Base-by-base conservation (phyloP, 768 basidiomycete species). In the Collybia mongolica region DNA sequence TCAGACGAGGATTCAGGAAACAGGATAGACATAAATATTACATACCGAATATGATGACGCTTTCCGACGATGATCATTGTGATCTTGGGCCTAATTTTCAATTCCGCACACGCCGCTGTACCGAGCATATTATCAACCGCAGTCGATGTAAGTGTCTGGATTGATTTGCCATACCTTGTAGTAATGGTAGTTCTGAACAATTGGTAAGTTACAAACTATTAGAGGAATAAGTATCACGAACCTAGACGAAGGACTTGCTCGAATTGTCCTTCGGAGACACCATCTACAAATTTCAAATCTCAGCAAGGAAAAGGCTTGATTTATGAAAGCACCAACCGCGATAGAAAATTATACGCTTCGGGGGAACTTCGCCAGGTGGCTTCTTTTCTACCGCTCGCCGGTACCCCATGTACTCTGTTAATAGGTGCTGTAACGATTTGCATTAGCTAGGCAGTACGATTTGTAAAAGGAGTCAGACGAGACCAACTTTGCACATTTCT, bases 11-110 rank as follows among this genome's bases (percentile, higher is more conserved):
- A n/a, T n/a, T 14, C 6, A 20, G 40, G 8, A 42, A 38, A 18
- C 37, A 6, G 12, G 3, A 42, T 12, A 23, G 6, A 14, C 14
- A 28, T 9, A n/a, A 14, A 36, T 24, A 39, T 8, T 40, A 41
- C 61, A 26, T 49, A 71, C 60, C 81, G 72, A 44, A 84, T 75
- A 46, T 86, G 85, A 60, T 88, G 85, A 2, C 86, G 76, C 61
- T 93, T 93, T 14, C 88, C 90, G 6, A 93, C 90, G 20, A 93
- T 73, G 44, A 92, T 78, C 19, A 93, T 69, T 0, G 91, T 93
- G 24, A 93, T 87, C 45, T 78, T 82, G 0, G 82, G 81, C 1
- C 72, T 71, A 23, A 90, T 84, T 6, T 72, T 71, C 1, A 87
- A 57, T 4, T 81, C 76, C 0, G 47, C 52, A 54, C 88, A 92